phyloP scores from a whole-genome alignment of 768 basidiomycete genomes.

The Butyriboletus loyo region DNA sequence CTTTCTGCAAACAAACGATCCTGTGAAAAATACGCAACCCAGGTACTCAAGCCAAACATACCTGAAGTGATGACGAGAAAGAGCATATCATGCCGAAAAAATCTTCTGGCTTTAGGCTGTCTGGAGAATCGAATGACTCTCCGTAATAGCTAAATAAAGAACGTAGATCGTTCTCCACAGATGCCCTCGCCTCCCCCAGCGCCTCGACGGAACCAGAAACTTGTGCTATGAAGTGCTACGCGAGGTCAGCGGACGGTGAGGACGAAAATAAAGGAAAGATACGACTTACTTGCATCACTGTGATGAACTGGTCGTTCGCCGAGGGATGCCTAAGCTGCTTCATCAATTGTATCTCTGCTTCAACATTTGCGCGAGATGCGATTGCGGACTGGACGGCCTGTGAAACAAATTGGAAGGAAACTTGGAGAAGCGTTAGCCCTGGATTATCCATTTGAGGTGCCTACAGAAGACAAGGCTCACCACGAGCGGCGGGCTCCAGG shows the following conservation, averaged over 20 bases:
- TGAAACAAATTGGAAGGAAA: slow-evolving; percentile 65
- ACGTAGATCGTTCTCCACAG: slow-evolving; percentile 59
- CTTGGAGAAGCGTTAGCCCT: slow-evolving; percentile 35
- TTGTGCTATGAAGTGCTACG: slow-evolving; percentile 31
- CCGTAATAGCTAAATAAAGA: slow-evolving; percentile 72
- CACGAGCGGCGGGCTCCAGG: slow-evolving; percentile 77
- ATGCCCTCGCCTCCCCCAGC: slow-evolving; percentile 54
- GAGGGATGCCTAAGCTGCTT: slow-evolving; percentile 31
- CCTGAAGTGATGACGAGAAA: slow-evolving; percentile 73
- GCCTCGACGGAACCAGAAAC: slow-evolving; percentile 58
- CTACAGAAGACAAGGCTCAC: slow-evolving; percentile 37
- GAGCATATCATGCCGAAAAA: slow-evolving; percentile 75
- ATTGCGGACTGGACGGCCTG: slow-evolving; percentile 59
- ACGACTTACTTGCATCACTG: slow-evolving; percentile 62
- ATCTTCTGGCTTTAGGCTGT: slow-evolving; percentile 74
- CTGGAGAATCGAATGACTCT: slow-evolving; percentile 61
- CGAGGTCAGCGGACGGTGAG: not conserved
- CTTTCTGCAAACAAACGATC: slow-evolving; percentile 48
- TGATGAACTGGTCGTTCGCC: slow-evolving; percentile 58
- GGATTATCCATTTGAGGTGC: not conserved
- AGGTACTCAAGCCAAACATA: slow-evolving; percentile 21
- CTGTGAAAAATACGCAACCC: not conserved
- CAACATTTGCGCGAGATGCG: slow-evolving; percentile 53
- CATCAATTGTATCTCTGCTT: slow-evolving; percentile 50
- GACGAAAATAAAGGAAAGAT: not conserved